Percentiles rank a stretch among this genome's conserved stretches.
Evolutionary conservation across 2,329 filamentous ascomycete genomes (phyloP).

Genomic region (Diaporthe batatas): DNA sequence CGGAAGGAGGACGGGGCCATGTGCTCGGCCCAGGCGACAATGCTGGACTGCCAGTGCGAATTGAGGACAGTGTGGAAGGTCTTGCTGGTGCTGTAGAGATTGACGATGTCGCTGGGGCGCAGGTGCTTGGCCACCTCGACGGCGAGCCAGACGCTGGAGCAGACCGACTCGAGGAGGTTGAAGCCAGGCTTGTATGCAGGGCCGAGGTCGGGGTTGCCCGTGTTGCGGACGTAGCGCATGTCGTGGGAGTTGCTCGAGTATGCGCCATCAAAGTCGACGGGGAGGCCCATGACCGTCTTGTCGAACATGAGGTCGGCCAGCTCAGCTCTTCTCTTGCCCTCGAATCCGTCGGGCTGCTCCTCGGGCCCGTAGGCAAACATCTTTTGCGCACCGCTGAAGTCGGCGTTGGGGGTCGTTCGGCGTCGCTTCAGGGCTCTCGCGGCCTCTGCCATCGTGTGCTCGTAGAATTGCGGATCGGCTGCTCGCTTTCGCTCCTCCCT

Average conservation of each 20-base stretch:
- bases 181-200: slow-evolving; percentile 43
- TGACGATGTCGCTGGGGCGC: slow-evolving; percentile 67
- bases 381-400: slow-evolving; percentile 32
- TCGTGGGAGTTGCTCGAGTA: slow-evolving; percentile 18
- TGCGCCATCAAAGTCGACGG: slow-evolving; percentile 25
- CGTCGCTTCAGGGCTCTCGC: slow-evolving; percentile 36
- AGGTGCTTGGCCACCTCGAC: slow-evolving; percentile 69
- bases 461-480: slow-evolving; percentile 3
- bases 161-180: slow-evolving; percentile 60
- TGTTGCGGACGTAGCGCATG: not conserved
- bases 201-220: not conserved
- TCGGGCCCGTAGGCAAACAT: slow-evolving; percentile 37
- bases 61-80: slow-evolving; percentile 73
- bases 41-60: slow-evolving; percentile 68
- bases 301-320: slow-evolving; percentile 28
- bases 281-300: slow-evolving; percentile 31
- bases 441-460: slow-evolving; percentile 36
- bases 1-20: slow-evolving; percentile 67
- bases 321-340: not conserved
- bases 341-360: not conserved
- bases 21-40: slow-evolving; percentile 66
- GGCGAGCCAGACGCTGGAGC: slow-evolving; percentile 63
- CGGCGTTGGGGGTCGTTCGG: slow-evolving; percentile 17
- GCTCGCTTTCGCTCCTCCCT: slow-evolving; percentile 20
- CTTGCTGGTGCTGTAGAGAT: slow-evolving; percentile 74